phyloP scores from a whole-genome alignment of 441 rosid genomes.

The Biscutella laevigata region DNA sequence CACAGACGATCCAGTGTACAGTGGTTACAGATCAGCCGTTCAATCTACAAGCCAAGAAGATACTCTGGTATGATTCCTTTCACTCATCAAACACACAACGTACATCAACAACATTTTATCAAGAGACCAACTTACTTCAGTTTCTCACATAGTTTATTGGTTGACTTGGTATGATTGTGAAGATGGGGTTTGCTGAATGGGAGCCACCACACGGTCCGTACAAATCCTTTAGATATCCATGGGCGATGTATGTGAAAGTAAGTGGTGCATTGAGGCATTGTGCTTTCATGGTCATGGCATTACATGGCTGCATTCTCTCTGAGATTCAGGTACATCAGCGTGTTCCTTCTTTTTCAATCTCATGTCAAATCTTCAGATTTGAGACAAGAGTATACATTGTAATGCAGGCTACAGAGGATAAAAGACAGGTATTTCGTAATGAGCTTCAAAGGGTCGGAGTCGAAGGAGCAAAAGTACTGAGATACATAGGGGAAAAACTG shows the following conservation, averaged over 20 bases:
- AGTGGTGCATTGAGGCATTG: conserved; percentile 70
- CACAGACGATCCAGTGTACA: conserved; percentile 70
- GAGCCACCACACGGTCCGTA: conserved; percentile 79
- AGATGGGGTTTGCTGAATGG: conserved; percentile 67
- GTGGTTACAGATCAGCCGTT: conserved; percentile 79
- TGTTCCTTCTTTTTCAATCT: neutral
- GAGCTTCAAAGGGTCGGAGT: conserved; percentile 46
- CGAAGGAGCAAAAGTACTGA: conserved; percentile 45
- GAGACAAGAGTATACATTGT: neutral
- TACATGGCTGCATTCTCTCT: conserved; percentile 70
- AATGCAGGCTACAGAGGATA: conserved; percentile 43
- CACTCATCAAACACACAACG: neutral
- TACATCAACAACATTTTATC: neutral
- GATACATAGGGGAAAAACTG: conserved; percentile 43
- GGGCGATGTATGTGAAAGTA: conserved; percentile 49
- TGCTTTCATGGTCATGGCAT: conserved; percentile 75
- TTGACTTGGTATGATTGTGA: conserved; percentile 12
- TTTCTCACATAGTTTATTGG: neutral
- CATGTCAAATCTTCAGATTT: neutral
- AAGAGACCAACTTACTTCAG: conserved; percentile 3
- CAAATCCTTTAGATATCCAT: conserved; percentile 51
- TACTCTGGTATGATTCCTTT: conserved; percentile 39
- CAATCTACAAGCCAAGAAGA: conserved; percentile 84
- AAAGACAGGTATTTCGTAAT: conserved; percentile 31
- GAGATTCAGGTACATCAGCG: conserved; percentile 53